Percentiles rank a stretch among this genome's conserved stretches.
phyloP scores from a whole-genome alignment of 768 basidiomycete species.

The Xerocomus spinulosus region DNA sequence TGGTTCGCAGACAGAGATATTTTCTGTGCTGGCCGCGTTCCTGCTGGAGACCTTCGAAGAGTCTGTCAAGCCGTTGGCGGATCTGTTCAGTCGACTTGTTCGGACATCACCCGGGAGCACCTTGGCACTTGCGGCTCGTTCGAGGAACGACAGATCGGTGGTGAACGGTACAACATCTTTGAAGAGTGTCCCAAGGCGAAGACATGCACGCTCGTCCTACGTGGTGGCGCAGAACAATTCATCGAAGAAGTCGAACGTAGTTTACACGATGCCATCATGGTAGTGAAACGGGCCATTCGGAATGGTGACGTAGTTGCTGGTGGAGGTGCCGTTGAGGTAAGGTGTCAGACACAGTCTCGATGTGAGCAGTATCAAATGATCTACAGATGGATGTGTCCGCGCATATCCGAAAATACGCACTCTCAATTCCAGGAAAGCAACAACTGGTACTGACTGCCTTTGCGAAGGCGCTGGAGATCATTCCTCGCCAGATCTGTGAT shows the following conservation, averaged over 20 bases:
- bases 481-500: conserved; percentile 97
- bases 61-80: conserved; percentile 97
- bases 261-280: conserved; percentile 98
- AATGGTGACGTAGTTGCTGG: conserved; percentile 97
- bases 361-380: not conserved
- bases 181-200: conserved; percentile 90
- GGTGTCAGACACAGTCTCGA: conserved; percentile 8
- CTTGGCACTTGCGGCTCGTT: conserved; percentile 91
- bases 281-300: conserved; percentile 95
- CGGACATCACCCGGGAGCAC: conserved; percentile 85
- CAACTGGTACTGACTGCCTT: conserved; percentile 94
- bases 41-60: conserved; percentile 82
- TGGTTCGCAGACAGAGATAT: conserved; percentile 99
- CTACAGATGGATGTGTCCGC: conserved; percentile 95
- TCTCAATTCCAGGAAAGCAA: conserved; percentile 92
- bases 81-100: conserved; percentile 90
- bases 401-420: conserved; percentile 85
- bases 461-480: conserved; percentile 95
- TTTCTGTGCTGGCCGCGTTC: conserved; percentile 97
- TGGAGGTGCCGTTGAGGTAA: conserved; percentile 93
- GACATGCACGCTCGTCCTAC: conserved; percentile 90
- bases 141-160: conserved; percentile 93
- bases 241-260: conserved; percentile 97
- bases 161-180: conserved; percentile 95
- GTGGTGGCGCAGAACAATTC: conserved; percentile 98